A percentile compares a stretch with the other conserved stretches of the same genome.
Conservation (phyloP, 345 rosid genomes). For the Toxicodendron radicans region DNA sequence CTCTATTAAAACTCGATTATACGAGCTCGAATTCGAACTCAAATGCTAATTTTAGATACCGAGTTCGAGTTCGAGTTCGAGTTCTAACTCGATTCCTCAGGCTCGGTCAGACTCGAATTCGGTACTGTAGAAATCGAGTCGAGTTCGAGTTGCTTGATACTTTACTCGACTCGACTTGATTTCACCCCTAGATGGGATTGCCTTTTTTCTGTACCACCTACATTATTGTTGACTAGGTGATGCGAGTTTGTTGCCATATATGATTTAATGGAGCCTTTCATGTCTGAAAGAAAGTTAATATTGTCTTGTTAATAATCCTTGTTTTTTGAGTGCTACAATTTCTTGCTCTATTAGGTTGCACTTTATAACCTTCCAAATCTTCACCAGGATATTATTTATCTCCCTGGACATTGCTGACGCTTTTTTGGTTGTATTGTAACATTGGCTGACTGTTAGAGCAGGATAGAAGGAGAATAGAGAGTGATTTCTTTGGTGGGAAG, state of each 20-base stretch:
- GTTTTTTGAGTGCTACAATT: not conserved
- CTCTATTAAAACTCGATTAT: too few species aligned
- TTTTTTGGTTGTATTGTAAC: constrained; percentile 15
- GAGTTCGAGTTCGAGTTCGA: too few species aligned
- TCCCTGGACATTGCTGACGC: not conserved
- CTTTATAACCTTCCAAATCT: not conserved
- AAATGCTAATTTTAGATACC: too few species aligned
- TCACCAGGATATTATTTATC: not conserved
- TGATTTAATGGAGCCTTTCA: not conserved
- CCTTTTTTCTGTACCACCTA: constrained; percentile 3
- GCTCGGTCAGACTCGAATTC: too few species aligned
- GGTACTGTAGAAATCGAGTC: too few species aligned
- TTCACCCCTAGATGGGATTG: not conserved
- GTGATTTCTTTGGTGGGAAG: constrained; percentile 77
- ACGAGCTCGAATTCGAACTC: too few species aligned
- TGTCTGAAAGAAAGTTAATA: not conserved
- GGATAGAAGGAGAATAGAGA: constrained; percentile 89
- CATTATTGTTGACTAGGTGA: not conserved
- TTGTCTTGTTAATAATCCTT: not conserved
- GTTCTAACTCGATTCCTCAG: too few species aligned
- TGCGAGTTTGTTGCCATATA: not conserved
- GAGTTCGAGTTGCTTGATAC: too few species aligned
- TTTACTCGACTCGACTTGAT: too few species aligned
- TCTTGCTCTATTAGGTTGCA: not conserved
- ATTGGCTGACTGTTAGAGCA: constrained; percentile 30